Percentiles rank a stretch among this genome's conserved stretches.
Evolutionary conservation across 495 filamentous ascomycete species (phyloP).

Genomic region (Penicillium egyptiacum): DNA sequence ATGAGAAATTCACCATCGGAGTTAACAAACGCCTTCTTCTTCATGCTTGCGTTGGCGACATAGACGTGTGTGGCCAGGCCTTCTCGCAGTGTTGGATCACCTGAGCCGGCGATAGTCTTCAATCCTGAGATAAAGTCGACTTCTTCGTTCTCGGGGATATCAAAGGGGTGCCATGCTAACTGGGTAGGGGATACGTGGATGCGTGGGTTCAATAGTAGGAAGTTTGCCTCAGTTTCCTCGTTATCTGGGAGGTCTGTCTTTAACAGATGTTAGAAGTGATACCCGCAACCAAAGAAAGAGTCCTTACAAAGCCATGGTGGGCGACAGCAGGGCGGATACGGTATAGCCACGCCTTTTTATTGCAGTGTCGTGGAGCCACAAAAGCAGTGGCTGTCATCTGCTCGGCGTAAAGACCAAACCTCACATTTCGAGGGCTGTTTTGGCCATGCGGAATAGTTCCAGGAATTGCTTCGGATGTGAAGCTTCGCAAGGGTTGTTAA

Average conservation of each 20-base stretch:
- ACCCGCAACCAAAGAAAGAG: neutral
- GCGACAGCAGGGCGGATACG: slow-evolving; percentile 50
- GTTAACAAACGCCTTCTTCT: slow-evolving; percentile 47
- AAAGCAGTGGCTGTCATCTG: slow-evolving; percentile 50
- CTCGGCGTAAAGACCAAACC: slow-evolving; percentile 50
- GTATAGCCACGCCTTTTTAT: slow-evolving; percentile 53
- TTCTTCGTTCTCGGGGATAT: slow-evolving; percentile 38
- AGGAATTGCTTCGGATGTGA: slow-evolving; percentile 48
- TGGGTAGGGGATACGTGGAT: slow-evolving; percentile 63
- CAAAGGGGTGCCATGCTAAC: slow-evolving; percentile 50
- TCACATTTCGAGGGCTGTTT: slow-evolving; percentile 47
- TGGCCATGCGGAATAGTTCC: slow-evolving; percentile 51
- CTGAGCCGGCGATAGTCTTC: slow-evolving; percentile 51
- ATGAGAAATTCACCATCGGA: slow-evolving; percentile 53
- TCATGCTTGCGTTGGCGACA: slow-evolving; percentile 47
- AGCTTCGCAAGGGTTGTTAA: slow-evolving; percentile 25
- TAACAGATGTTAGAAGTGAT: slow-evolving; percentile 13
- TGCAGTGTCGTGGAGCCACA: slow-evolving; percentile 47
- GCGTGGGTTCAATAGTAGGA: slow-evolving; percentile 49
- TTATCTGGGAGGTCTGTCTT: slow-evolving; percentile 52
- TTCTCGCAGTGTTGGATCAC: slow-evolving; percentile 50
- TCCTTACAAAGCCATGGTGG: slow-evolving; percentile 50
- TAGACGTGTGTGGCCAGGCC: slow-evolving; percentile 51
- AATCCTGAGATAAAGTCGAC: slow-evolving; percentile 49
- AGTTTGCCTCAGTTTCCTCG: slow-evolving; percentile 45